phyloP scores from a whole-genome alignment of 371 early-diverging fungal species.

The Chytridium lagenaria region DNA sequence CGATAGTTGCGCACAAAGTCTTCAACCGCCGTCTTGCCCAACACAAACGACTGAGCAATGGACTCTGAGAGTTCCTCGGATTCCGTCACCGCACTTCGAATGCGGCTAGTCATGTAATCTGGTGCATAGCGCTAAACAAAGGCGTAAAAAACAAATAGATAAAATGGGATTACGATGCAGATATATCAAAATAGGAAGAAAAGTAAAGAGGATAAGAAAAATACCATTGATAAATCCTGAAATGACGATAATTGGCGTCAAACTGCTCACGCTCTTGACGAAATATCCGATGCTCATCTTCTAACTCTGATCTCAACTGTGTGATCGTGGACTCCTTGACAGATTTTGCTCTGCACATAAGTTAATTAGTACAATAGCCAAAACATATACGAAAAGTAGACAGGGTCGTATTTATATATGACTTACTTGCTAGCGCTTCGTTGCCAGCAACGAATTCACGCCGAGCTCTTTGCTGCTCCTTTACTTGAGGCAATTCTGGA shows the following conservation, averaged over 20 bases:
- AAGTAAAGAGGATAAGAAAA: not conserved
- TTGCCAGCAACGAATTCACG: constrained; percentile 19
- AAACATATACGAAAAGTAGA: too few species aligned
- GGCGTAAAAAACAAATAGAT: not conserved
- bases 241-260: not conserved
- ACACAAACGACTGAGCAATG: constrained; percentile 14
- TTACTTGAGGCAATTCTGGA: constrained; percentile 14
- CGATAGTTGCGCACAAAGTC: constrained; percentile 40
- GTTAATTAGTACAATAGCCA: too few species aligned
- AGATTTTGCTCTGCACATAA: constrained; percentile 7
- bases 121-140: constrained; percentile 24
- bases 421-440: constrained; percentile 21
- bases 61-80: constrained; percentile 35
- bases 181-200: not conserved
- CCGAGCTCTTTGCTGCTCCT: constrained; percentile 8
- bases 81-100: constrained; percentile 27
- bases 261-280: constrained; percentile 12
- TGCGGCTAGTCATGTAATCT: constrained; percentile 28
- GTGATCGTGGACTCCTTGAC: not conserved
- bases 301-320: not conserved
- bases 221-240: constrained; percentile 12
- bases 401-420: too few species aligned
- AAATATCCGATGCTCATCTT: constrained; percentile 4
- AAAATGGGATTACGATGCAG: not conserved
- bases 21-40: constrained; percentile 28